These are phyloP conservation scores for Bruguiera gymnorhiza DNA, from an alignment of 345 rosid genomes.

Conservation along the genomic window DNA sequence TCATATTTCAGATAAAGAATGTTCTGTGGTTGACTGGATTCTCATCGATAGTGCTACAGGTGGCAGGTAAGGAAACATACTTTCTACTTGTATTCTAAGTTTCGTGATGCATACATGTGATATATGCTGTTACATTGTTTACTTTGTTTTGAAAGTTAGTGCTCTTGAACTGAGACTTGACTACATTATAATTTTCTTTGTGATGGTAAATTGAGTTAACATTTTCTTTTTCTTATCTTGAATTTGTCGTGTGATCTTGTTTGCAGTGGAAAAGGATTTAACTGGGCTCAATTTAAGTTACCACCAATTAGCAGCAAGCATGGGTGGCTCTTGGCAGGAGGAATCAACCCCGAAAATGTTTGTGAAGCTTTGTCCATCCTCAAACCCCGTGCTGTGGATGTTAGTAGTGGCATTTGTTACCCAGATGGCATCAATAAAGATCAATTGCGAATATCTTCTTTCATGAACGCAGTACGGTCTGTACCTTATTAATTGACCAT, in stretches of 20 bases:
- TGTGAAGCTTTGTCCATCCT: slow-evolving; percentile 57
- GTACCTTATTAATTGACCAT: slow-evolving; percentile 31
- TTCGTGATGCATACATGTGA: too few relatives aligned
- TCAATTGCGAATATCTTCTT: slow-evolving; percentile 49
- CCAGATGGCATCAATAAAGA: slow-evolving; percentile 69
- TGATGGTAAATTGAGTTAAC: background rate
- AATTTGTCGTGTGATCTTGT: background rate
- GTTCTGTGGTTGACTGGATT: slow-evolving; percentile 71
- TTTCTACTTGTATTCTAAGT: background rate
- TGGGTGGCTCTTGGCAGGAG: slow-evolving; percentile 91
- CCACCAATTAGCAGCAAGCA: slow-evolving; percentile 65
- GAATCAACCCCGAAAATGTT: slow-evolving; percentile 65
- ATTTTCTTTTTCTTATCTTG: background rate
- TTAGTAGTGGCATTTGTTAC: slow-evolving; percentile 78
- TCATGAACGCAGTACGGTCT: slow-evolving; percentile 52
- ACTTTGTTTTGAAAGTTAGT: too few relatives aligned
- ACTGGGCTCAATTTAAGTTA: slow-evolving; percentile 61
- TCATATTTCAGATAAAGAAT: slow-evolving; percentile 59
- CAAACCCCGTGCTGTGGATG: slow-evolving; percentile 74
- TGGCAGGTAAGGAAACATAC: slow-evolving; percentile 52
- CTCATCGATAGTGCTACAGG: slow-evolving; percentile 84
- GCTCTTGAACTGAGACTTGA: background rate
- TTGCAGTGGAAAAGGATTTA: slow-evolving; percentile 81
- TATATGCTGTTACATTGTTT: too few relatives aligned
- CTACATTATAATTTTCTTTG: background rate